These are phyloP conservation scores for Dovyalis caffra DNA, from an alignment of 345 rosid species.

Conservation along the genomic window DNA sequence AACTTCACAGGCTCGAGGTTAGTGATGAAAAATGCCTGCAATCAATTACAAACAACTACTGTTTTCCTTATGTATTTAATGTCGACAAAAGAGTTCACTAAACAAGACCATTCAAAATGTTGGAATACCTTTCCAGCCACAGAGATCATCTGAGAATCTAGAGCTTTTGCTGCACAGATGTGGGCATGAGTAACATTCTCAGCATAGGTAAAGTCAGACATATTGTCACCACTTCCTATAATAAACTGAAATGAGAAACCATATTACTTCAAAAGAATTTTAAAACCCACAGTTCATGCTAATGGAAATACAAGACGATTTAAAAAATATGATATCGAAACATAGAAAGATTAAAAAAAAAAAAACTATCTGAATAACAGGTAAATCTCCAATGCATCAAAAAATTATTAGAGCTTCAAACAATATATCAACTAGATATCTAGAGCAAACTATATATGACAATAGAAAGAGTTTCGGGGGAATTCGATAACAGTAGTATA, in stretches of 20 bases:
- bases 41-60: conserved; percentile 7
- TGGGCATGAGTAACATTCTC: conserved; percentile 91
- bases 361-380: neutral
- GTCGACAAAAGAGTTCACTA: neutral
- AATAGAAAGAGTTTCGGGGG: neutral
- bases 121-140: conserved; percentile 89
- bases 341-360: neutral
- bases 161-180: conserved; percentile 72
- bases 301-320: neutral
- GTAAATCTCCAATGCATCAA: too few species aligned
- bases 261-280: conserved; percentile 31
- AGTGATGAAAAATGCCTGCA: conserved; percentile 91
- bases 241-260: conserved; percentile 71
- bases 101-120: conserved; percentile 7
- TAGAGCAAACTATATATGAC: neutral
- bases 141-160: conserved; percentile 57
- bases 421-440: neutral
- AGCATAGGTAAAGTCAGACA: conserved; percentile 81
- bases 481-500: neutral
- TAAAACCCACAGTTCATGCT: neutral
- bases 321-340: neutral
- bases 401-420: neutral
- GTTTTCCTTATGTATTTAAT: conserved; percentile 8
- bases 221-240: conserved; percentile 75
- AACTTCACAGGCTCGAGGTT: conserved; percentile 72